Evolutionary conservation across 306 rosid genomes (phyloP).

Genomic region (Corylus americana): DNA sequence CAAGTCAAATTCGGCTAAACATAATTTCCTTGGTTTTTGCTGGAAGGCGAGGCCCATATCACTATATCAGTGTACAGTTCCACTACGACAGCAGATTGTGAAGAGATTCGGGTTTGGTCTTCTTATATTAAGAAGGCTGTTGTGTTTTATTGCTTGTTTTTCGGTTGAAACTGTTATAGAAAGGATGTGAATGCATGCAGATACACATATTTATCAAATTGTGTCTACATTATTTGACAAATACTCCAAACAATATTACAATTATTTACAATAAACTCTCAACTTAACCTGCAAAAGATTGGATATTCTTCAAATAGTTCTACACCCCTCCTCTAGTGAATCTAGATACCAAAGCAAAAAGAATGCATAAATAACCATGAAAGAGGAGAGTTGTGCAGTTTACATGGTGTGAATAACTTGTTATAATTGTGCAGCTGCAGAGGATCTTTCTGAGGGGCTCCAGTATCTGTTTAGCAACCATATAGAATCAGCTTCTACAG

Average conservation of each 20-base stretch:
- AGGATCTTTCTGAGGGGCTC: constrained; percentile 17
- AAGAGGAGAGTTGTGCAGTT: neutral
- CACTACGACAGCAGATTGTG: too few species aligned
- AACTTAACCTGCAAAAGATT: neutral
- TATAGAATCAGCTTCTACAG: constrained; percentile 66
- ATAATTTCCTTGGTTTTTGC: too few species aligned
- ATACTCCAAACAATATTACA: neutral
- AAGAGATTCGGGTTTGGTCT: too few species aligned
- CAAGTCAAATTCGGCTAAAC: too few species aligned
- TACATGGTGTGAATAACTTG: neutral
- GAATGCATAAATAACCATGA: neutral
- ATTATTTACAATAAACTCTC: neutral
- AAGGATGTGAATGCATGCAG: neutral
- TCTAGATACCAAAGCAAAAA: neutral
- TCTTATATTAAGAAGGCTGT: too few species aligned
- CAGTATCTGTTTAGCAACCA: constrained; percentile 58
- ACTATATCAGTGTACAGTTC: too few species aligned
- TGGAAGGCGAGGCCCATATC: too few species aligned
- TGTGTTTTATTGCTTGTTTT: neutral
- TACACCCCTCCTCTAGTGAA: neutral
- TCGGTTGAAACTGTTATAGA: neutral
- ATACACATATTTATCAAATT: neutral
- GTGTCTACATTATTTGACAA: neutral
- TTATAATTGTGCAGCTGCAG: neutral
- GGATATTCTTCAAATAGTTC: neutral